These are phyloP conservation scores for Fusarium buxicola DNA, from an alignment of 2,329 filamentous ascomycete species.

Conservation along the genomic window DNA sequence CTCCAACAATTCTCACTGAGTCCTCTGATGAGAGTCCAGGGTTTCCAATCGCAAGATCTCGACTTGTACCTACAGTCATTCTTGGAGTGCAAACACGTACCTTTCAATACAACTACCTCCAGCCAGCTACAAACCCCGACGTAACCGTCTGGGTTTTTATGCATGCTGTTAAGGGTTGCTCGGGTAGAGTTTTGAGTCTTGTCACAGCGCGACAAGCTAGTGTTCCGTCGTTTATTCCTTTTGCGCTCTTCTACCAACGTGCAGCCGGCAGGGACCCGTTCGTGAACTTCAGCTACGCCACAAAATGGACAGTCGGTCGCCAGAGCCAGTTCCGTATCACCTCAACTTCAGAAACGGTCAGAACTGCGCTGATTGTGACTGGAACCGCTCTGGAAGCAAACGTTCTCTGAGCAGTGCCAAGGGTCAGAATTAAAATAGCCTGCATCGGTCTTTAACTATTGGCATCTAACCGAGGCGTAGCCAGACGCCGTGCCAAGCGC, in stretches of 20 bases:
- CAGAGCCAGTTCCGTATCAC: background rate
- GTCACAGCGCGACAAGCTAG: too few relatives aligned
- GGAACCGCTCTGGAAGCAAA: slow-evolving; percentile 1
- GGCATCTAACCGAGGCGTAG: background rate
- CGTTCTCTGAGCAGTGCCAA: background rate
- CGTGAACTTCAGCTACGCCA: background rate
- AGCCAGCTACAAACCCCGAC: background rate
- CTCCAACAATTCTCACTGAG: too few relatives aligned
- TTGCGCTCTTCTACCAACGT: background rate
- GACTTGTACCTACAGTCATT: background rate
- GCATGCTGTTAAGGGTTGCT: background rate
- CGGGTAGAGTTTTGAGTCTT: background rate
- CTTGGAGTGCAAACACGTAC: background rate
- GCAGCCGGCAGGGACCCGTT: background rate
- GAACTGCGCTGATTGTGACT: slow-evolving; percentile 7
- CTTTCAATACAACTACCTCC: background rate
- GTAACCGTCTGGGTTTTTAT: slow-evolving; percentile 2
- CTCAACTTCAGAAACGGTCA: slow-evolving; percentile 2
- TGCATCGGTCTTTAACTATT: background rate
- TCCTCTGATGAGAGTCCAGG: background rate
- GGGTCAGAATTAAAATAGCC: too few relatives aligned
- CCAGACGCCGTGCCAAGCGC: background rate
- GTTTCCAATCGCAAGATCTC: background rate
- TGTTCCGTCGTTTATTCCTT: too few relatives aligned
- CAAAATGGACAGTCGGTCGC: background rate